phyloP scores from a whole-genome alignment of 257 asterid species.

The Striga asiatica region DNA sequence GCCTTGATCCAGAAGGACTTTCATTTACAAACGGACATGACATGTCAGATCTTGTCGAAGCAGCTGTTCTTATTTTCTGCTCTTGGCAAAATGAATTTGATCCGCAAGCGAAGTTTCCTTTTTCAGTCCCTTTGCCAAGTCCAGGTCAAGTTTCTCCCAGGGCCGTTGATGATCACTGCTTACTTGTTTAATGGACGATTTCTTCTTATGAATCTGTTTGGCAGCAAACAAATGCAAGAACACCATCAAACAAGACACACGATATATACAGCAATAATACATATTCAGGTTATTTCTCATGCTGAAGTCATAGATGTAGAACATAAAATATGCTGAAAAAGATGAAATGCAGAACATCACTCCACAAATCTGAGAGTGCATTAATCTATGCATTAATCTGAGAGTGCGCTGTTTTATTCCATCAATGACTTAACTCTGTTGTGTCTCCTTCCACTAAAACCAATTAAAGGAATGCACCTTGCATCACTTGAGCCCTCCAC shows the following conservation, averaged over 20 bases:
- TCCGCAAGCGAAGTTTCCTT: conserved; percentile 56
- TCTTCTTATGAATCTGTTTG: conserved; percentile 61
- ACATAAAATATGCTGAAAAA: too few relatives aligned
- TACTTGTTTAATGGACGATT: conserved; percentile 31
- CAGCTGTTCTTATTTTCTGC: conserved; percentile 32
- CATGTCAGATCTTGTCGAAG: conserved; percentile 17
- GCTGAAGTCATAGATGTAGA: too few relatives aligned
- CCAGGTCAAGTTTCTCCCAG: conserved; percentile 62
- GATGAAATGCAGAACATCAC: too few relatives aligned
- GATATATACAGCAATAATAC: neutral
- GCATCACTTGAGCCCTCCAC: too few relatives aligned
- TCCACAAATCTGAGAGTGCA: too few relatives aligned
- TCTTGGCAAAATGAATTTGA: conserved; percentile 71
- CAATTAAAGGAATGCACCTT: too few relatives aligned
- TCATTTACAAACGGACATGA: neutral
- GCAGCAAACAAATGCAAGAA: neutral
- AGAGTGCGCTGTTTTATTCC: too few relatives aligned
- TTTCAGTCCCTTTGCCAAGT: conserved; percentile 22
- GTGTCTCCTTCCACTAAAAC: too few relatives aligned
- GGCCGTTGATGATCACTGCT: conserved; percentile 32
- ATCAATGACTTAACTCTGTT: too few relatives aligned
- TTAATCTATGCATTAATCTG: too few relatives aligned
- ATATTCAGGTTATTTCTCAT: neutral
- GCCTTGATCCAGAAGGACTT: neutral
- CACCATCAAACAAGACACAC: neutral